Evolutionary conservation across 2,329 filamentous ascomycete species (phyloP).

Genomic region (Epichloe sylvatica): DNA sequence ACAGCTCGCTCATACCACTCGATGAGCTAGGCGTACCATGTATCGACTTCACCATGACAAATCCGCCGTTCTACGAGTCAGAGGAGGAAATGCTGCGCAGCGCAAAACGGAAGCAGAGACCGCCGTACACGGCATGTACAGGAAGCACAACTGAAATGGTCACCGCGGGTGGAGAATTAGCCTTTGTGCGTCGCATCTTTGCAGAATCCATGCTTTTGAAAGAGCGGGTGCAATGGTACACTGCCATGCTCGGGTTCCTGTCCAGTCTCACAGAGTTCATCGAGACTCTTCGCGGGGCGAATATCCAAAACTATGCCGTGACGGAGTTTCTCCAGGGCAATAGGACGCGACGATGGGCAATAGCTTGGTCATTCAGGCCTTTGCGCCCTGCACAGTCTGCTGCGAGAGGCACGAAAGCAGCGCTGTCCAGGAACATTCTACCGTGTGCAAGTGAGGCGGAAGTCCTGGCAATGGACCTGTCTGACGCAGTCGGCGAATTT

Average conservation of each 20-base stretch:
- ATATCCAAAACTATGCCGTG: constrained; percentile 66
- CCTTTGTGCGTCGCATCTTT: constrained; percentile 59
- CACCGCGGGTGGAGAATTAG: constrained; percentile 59
- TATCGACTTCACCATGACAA: constrained; percentile 81
- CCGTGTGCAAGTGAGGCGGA: constrained; percentile 28
- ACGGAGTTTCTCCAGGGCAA: constrained; percentile 64
- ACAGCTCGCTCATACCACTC: constrained; percentile 49
- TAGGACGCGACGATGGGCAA: constrained; percentile 71
- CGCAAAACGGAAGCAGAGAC: constrained; percentile 49
- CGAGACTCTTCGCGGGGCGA: constrained; percentile 39
- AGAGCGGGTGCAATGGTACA: constrained; percentile 69
- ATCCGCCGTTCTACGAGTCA: constrained; percentile 87
- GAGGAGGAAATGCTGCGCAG: constrained; percentile 51
- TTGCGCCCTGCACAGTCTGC: constrained; percentile 43
- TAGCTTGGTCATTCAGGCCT: constrained; percentile 73
- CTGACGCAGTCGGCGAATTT: constrained; percentile 26
- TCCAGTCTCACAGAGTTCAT: constrained; percentile 52
- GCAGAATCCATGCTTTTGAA: constrained; percentile 49
- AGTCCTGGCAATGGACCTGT: constrained; percentile 30
- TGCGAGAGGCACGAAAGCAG: constrained; percentile 29
- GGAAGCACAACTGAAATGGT: constrained; percentile 80
- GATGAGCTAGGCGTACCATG: constrained; percentile 32
- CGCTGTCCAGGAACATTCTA: constrained; percentile 25
- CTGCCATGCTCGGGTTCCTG: constrained; percentile 76
- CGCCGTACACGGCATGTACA: constrained; percentile 60